Base-by-base conservation (phyloP, 1,139 yeast genomes). In the Suhomyces anneliseae region DNA sequence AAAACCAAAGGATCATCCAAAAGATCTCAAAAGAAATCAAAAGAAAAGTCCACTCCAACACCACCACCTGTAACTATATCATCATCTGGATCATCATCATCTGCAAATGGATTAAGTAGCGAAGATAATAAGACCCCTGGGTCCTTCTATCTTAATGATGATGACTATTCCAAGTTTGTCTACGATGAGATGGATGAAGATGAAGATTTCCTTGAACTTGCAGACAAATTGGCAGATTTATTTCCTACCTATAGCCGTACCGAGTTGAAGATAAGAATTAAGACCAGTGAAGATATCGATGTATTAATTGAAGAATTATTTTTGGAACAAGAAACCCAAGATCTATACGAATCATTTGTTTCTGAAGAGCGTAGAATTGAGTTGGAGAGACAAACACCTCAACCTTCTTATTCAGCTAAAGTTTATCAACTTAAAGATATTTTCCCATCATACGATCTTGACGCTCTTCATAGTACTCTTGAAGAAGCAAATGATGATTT, bases 191-290 rank as follows among this genome's bases (percentile, higher is more conserved):
- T 51, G 11, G 60, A 57, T 39, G 53, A 53, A 33, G 60, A 56
- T 33, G 50, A 44, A 11, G 57, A 56, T 33, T 55, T 55, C 44
- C 40, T 49, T 34, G 52, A 46, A 1, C 40, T 52, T 47, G 60
- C 64, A 9, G 69, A 66, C 19, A 44, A 51, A 4, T 52, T 68
- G 36, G 55, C 64, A 15, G 70, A 66, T 35, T 48, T 68, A 38
- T 69, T 69, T 41, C 74, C 74, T 3, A 50, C 55, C 7, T 48
- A 57, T 34, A 52, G 64, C 9, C 59, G 67, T 26, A 57, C 65
- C 19, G 71, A 68, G 36, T 57, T 69, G 38, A 55, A 58, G 43
- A 54, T 57, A 7, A 54, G 65, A 42, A 45, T 63, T 40, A 54
- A 59, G 44, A 55, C 61, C 5, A 35, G 59, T 12, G 56, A 52